Base-by-base conservation (phyloP, 1,284 basidiomycete genomes). In the Rhodofomes roseus region DNA sequence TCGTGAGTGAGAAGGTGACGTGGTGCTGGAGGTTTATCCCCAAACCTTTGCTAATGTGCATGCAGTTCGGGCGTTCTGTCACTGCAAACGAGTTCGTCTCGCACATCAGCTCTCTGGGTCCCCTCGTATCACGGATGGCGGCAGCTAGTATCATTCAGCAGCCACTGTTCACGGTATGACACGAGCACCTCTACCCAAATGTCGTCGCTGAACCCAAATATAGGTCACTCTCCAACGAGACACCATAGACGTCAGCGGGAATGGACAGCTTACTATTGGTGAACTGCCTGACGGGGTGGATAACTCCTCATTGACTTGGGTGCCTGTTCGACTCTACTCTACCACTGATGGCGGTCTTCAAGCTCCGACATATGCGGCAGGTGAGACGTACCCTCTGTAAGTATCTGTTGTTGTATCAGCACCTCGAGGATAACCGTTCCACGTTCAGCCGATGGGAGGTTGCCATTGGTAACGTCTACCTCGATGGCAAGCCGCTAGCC, bases 381-480 rank as follows among this genome's bases (percentile, higher is more conserved):
- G 71, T 27, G 76, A 78, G 63, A 67, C 67, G 11, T 75, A 74
- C 59, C 73, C 74, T 37, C 62, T 74, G 73, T 75, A 58, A 60
- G 71, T 65, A 14, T 3, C 8, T 22, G 18, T 7, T 16, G 22
- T 29, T 4, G 23, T 14, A 3, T 9, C 37, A 7, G 23, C 11
- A 29, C 25, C 6, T 8, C 18, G 25, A 18, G 14, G 16, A 7
- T 29, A 12, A 48, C 9, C 4, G 34, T 22, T 36, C 11, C 41
- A n/a, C 37, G 27, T 41, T 27, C 36, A 81, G 83, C 25, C 79
- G 81, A 8, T 86, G 84, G 85, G 85, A 86, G 64, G 72, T 86
- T 6, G 76, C 78, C 27, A 66, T 87, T 20, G 82, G 84, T 57
- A 81, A 75, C 51, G 81, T 86, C 7, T 84, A 75, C 68, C 74